phyloP scores from a whole-genome alignment of 2,329 filamentous ascomycete genomes.

The Huntiella savannae region DNA sequence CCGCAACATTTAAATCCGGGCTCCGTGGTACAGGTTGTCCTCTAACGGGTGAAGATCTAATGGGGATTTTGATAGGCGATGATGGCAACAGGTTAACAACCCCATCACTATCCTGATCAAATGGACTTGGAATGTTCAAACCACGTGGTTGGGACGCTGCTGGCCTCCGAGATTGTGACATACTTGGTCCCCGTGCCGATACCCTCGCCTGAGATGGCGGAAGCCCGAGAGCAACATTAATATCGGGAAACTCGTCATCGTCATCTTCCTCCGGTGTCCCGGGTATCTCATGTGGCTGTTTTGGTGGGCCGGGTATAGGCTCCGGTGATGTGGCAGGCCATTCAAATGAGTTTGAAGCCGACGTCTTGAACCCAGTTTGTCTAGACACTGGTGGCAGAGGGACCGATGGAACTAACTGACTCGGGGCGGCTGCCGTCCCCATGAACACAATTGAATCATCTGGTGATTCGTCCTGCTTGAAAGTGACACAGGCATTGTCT shows the following conservation, averaged over 20 bases:
- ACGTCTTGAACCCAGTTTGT: background rate
- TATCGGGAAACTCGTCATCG: slow-evolving; percentile 5
- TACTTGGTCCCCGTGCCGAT: no score
- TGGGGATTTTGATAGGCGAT: slow-evolving; percentile 1
- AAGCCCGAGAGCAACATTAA: slow-evolving; percentile 5
- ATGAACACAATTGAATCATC: slow-evolving; percentile 18
- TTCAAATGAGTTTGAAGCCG: background rate
- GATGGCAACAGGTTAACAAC: background rate
- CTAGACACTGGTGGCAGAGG: background rate
- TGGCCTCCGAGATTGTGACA: no score
- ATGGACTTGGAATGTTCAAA: no score
- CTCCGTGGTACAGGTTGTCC: background rate
- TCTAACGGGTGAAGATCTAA: slow-evolving; percentile 5
- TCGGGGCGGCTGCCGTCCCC: slow-evolving; percentile 33
- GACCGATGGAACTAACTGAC: slow-evolving; percentile 27
- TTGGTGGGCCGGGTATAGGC: background rate
- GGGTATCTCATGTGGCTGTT: no score
- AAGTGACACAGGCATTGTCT: no score
- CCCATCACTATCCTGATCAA: no score
- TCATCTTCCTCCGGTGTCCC: background rate
- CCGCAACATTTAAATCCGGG: background rate
- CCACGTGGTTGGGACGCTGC: no score
- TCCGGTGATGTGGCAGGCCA: background rate
- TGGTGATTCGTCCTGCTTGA: no score
- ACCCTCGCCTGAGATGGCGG: background rate